Evolutionary conservation across 495 filamentous ascomycete species (phyloP).

Genomic region (Cudoniella acicularis): DNA sequence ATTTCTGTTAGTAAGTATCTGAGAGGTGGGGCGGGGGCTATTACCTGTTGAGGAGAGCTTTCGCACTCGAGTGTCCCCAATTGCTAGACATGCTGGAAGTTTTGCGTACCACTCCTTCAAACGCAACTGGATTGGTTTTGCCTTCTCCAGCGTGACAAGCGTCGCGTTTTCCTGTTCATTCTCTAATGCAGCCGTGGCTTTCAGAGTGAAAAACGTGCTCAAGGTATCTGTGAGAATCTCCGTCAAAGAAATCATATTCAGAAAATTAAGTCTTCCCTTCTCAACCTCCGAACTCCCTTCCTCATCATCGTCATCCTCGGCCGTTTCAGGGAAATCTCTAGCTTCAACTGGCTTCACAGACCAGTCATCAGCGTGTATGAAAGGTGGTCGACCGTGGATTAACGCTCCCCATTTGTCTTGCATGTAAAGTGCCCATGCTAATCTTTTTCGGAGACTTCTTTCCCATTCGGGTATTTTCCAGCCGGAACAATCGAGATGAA

Average conservation of each 20-base stretch:
- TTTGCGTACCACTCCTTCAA: conserved; percentile 74
- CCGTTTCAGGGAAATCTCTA: conserved; percentile 68
- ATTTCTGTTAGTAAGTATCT: not conserved
- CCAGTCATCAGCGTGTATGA: conserved; percentile 77
- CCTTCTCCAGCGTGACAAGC: conserved; percentile 61
- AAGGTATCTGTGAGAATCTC: conserved; percentile 73
- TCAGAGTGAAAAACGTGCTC: conserved; percentile 71
- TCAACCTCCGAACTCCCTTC: conserved; percentile 63
- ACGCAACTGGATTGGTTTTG: conserved; percentile 78
- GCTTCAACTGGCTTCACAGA: conserved; percentile 63
- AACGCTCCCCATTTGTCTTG: conserved; percentile 91
- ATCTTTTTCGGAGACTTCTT: conserved; percentile 70
- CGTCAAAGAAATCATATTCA: conserved; percentile 69
- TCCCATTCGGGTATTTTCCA: conserved; percentile 91
- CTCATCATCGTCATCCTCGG: conserved; percentile 48
- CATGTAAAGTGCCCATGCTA: conserved; percentile 90
- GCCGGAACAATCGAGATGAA: conserved; percentile 78
- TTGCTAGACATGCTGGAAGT: conserved; percentile 59
- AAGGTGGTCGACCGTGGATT: conserved; percentile 77
- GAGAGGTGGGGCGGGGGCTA: not conserved
- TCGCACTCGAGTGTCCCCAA: conserved; percentile 48
- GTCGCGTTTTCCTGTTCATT: conserved; percentile 47
- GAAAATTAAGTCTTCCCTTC: conserved; percentile 63
- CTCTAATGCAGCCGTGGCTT: conserved; percentile 47
- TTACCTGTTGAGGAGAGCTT: conserved; percentile 49